Base-by-base conservation (phyloP, 495 filamentous ascomycete genomes). In the Podospora conica region DNA sequence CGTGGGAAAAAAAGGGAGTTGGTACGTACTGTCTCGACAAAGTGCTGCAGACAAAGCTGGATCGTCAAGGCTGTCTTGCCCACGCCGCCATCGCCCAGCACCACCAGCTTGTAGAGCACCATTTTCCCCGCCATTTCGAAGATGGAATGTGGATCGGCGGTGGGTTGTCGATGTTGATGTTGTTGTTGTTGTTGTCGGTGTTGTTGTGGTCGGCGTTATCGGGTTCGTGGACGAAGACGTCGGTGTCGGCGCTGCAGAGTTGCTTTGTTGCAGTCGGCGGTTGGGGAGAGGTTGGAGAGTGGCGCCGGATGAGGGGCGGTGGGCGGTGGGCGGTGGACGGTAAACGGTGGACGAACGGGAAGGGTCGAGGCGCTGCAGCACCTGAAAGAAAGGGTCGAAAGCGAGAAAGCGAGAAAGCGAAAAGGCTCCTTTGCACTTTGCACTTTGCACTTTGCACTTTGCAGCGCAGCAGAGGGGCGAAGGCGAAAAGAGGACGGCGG, bases 41-140 rank as follows among this genome's bases (percentile, higher is more conserved):
- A 86, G 69, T 86, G 84, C 71, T 86, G 82, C 70, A 84, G 74
- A 77, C 89, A 80, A 76, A 97, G 89, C 84, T 98, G 95, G 78
- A 98, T 98, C 55, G 95, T 98, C 72, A 98, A 80, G 64, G 95
- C 95, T 28, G 95, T 98, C 84, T 98, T 98, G 58, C 95, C 95
- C 63, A 97, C 93, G 68, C 81, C 81, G 70, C 81, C 81, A 56
- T 84, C 81, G 27, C 95, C 95, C 33, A 98, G 85, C 81, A 98
- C 95, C 85, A 98, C 95, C 85, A 98, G 81, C 79, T 98, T 98
- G 81, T 98, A 97, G 75, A 97, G 81, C 73, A 93, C 96, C 94
- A 97, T 96, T 84, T 95, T 83, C 67, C 83, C 83, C 79, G 83
- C 81, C 84, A 86, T 86, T 58, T 73, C 77, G 56, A 70, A 65